Evolutionary conservation across 164 flowering plant genomes (phyloP).

Genomic region (Protea cynaroides): DNA sequence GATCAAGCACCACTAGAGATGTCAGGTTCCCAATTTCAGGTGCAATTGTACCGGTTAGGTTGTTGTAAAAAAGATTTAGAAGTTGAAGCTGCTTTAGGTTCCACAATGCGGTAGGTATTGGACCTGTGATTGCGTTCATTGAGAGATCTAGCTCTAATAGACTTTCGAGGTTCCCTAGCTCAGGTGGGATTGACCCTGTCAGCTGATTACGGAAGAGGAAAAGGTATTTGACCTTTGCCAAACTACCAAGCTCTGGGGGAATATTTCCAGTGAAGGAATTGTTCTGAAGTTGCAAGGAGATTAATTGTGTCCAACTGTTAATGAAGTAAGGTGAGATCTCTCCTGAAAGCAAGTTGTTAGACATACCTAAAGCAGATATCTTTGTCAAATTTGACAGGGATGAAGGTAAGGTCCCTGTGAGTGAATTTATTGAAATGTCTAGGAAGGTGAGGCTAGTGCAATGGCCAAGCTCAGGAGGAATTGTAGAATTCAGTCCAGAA

Average conservation of each 20-base stretch:
- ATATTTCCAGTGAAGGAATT: neutral
- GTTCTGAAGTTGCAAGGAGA: conserved; percentile 1
- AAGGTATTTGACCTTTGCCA: neutral
- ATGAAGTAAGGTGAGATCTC: neutral
- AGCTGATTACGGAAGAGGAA: neutral
- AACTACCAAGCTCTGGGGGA: neutral
- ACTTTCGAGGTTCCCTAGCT: conserved; percentile 1
- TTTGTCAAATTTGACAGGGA: neutral
- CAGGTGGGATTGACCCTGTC: neutral
- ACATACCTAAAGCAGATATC: neutral
- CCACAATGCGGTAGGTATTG: conserved; percentile 2
- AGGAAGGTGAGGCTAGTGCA: neutral
- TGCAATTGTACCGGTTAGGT: neutral
- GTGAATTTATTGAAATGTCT: neutral
- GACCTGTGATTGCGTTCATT: neutral
- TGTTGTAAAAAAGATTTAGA: conserved; percentile 2
- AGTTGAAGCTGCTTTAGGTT: neutral
- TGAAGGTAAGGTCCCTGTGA: neutral
- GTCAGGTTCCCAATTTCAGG: neutral
- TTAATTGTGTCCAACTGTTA: neutral
- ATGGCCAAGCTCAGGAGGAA: neutral
- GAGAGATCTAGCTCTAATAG: neutral
- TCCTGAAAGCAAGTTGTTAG: neutral
- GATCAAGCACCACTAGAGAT: neutral
- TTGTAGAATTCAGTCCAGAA: conserved; percentile 1